These are phyloP conservation scores for Knufia petricola DNA, from an alignment of 2,329 filamentous ascomycete species.

Conservation along the genomic window DNA sequence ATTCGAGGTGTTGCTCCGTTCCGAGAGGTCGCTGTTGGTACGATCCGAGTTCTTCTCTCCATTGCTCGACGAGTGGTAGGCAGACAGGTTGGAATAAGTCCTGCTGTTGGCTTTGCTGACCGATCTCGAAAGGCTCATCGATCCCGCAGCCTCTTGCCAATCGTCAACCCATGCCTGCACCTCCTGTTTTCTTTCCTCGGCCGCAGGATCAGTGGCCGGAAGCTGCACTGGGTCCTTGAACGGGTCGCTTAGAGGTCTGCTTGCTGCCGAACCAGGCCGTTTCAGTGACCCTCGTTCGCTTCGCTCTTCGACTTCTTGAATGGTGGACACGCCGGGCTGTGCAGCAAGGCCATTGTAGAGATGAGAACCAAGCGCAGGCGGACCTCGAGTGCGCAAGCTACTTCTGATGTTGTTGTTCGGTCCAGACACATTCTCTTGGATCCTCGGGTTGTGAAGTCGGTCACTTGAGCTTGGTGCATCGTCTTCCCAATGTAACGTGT, in stretches of 20 bases:
- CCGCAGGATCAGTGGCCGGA: slow-evolving; percentile 9
- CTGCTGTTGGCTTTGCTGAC: slow-evolving; percentile 20
- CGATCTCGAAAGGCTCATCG: slow-evolving; percentile 21
- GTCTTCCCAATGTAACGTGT: not conserved
- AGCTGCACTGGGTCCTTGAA: slow-evolving; percentile 15
- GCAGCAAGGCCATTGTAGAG: slow-evolving; percentile 12
- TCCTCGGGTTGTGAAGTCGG: slow-evolving; percentile 15
- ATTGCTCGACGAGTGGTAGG: slow-evolving; percentile 12
- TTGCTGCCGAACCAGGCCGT: slow-evolving; percentile 8
- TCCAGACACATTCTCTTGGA: slow-evolving; percentile 30
- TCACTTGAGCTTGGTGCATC: slow-evolving; percentile 1
- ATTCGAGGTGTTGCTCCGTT: slow-evolving; percentile 32
- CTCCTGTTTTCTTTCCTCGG: slow-evolving; percentile 20
- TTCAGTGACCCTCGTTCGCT: slow-evolving; percentile 19
- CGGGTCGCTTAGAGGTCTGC: slow-evolving; percentile 2
- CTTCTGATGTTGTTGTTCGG: slow-evolving; percentile 32
- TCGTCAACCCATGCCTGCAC: slow-evolving; percentile 24
- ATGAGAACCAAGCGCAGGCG: slow-evolving; percentile 9
- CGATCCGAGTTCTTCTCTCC: slow-evolving; percentile 33
- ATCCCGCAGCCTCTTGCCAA: slow-evolving; percentile 23
- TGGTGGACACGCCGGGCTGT: slow-evolving; percentile 18
- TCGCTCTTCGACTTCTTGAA: slow-evolving; percentile 21
- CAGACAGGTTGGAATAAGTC: slow-evolving; percentile 22
- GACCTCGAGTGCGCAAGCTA: slow-evolving; percentile 33
- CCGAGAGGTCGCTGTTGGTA: slow-evolving; percentile 49